Evolutionary conservation across 2,329 filamentous ascomycete species (phyloP).

Genomic region (Fusarium siculi): DNA sequence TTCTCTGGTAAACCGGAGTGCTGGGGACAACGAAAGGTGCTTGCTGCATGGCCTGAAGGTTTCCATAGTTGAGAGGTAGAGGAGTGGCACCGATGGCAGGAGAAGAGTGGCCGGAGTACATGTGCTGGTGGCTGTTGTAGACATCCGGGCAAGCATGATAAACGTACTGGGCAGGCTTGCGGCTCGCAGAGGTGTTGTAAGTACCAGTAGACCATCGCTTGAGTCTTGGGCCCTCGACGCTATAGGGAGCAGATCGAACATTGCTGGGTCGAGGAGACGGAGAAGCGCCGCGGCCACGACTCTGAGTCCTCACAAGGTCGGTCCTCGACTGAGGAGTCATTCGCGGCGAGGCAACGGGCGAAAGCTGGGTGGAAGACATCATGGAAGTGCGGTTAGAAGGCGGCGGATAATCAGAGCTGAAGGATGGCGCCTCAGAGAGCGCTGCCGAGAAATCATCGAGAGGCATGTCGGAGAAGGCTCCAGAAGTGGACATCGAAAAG

Average conservation of each 20-base stretch:
- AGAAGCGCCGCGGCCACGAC: constrained; percentile 73
- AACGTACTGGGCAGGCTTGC: constrained; percentile 69
- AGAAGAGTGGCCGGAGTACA: constrained; percentile 56
- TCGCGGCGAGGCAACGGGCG: constrained; percentile 76
- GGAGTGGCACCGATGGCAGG: constrained; percentile 59
- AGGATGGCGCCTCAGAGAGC: constrained; percentile 74
- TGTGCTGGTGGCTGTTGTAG: constrained; percentile 66
- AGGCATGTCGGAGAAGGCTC: constrained; percentile 73
- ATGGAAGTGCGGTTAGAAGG: constrained; percentile 75
- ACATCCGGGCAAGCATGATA: constrained; percentile 71
- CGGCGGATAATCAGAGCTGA: constrained; percentile 73
- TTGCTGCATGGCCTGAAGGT: constrained; percentile 66
- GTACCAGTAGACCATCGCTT: constrained; percentile 85
- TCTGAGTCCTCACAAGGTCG: constrained; percentile 71
- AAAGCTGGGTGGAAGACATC: constrained; percentile 76
- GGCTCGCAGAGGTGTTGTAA: constrained; percentile 67
- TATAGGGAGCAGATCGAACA: constrained; percentile 77
- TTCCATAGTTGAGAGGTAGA: constrained; percentile 64
- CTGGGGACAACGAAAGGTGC: constrained; percentile 66
- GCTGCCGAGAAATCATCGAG: constrained; percentile 77
- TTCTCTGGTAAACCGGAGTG: constrained; percentile 61
- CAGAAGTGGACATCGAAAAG: constrained; percentile 76
- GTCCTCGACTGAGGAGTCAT: constrained; percentile 70
- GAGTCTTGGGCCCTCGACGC: constrained; percentile 71
- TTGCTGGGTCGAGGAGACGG: constrained; percentile 73